phyloP scores from a whole-genome alignment of 805 yeast species.

The Teunomyces tritomae region DNA sequence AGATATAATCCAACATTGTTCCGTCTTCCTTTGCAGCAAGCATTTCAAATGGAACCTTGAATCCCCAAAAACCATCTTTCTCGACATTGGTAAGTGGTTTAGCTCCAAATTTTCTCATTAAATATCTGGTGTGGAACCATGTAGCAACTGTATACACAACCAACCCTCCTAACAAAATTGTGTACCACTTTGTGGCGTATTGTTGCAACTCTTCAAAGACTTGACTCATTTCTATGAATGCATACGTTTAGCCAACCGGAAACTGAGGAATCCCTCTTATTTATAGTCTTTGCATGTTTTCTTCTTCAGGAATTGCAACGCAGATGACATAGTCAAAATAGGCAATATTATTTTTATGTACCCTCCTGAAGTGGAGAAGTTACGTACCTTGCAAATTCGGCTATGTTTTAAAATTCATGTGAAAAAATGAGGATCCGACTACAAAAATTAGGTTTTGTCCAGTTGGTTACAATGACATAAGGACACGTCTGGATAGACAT shows the following conservation, averaged over 20 bases:
- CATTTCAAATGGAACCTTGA: slow-evolving; percentile 12
- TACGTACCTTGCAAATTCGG: background rate
- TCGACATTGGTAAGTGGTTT: slow-evolving; percentile 6
- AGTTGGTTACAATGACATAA: too few relatives aligned
- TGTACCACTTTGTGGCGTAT: slow-evolving; percentile 5
- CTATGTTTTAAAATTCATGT: background rate
- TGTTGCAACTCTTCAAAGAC: background rate
- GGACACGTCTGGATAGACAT: too few relatives aligned
- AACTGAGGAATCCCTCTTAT: background rate
- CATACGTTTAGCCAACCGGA: background rate
- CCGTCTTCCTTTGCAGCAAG: slow-evolving; percentile 18
- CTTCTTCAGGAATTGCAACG: background rate
- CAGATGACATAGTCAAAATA: background rate
- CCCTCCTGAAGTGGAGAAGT: background rate
- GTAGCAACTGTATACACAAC: background rate
- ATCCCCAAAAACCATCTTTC: slow-evolving; percentile 16
- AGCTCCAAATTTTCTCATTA: slow-evolving; percentile 9
- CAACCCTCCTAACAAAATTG: background rate
- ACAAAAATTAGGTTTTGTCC: background rate
- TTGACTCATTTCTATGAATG: background rate
- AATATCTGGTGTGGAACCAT: background rate
- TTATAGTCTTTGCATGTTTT: background rate
- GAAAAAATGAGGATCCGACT: background rate
- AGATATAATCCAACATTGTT: slow-evolving; percentile 14
- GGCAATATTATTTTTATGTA: background rate